Percentiles rank a stretch among this genome's conserved stretches.
phyloP scores from a whole-genome alignment of 805 yeast genomes.

The Saccharomyces paradoxus region DNA sequence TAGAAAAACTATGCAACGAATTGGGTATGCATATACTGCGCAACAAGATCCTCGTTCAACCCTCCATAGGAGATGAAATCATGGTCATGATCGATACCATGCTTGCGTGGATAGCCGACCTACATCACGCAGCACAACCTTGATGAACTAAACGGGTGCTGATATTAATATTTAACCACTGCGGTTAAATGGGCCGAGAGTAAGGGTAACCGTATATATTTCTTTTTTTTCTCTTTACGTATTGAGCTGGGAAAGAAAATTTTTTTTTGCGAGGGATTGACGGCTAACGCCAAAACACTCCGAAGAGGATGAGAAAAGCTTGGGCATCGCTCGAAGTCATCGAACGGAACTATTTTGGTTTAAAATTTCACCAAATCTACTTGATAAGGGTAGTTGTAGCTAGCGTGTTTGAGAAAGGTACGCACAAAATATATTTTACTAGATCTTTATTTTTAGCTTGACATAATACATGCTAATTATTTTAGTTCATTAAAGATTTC shows the following conservation, averaged over 20 bases:
- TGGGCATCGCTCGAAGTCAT: neutral
- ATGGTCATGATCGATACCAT: constrained; percentile 14
- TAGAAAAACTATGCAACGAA: constrained; percentile 32
- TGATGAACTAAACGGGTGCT: neutral
- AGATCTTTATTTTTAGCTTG: neutral
- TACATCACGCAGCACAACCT: neutral
- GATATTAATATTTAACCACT: neutral
- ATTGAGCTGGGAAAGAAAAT: neutral
- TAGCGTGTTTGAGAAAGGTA: neutral
- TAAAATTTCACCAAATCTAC: neutral
- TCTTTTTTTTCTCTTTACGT: neutral
- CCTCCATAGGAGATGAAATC: constrained; percentile 18
- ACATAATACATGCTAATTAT: neutral
- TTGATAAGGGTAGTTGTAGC: neutral
- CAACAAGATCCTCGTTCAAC: constrained; percentile 16
- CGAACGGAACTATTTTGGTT: neutral
- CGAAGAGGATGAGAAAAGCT: neutral
- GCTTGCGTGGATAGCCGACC: constrained; percentile 14
- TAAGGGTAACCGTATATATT: neutral
- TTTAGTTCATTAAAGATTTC: neutral
- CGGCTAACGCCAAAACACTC: neutral
- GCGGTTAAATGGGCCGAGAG: neutral
- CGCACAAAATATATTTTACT: neutral
- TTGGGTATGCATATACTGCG: constrained; percentile 18
- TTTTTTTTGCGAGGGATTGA: neutral